These are phyloP conservation scores for Globisporangium paroecandrum DNA, from an alignment of 352 stramenopile species.

Conservation along the genomic window DNA sequence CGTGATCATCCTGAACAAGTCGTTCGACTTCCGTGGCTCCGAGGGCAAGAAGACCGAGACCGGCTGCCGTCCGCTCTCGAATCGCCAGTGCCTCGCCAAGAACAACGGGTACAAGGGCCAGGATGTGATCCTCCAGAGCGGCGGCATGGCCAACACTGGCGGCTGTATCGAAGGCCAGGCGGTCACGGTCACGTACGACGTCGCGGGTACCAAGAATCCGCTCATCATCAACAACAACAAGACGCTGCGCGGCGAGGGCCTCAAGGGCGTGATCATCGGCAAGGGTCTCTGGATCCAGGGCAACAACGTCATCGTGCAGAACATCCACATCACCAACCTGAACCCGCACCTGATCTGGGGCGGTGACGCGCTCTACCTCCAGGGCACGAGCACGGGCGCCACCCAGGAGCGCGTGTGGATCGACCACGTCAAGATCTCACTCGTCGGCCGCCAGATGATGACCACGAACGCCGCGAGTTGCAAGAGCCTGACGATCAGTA, in stretches of 20 bases:
- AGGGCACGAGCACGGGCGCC: slow-evolving; percentile 17
- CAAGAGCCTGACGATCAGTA: slow-evolving; percentile 33
- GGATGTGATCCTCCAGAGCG: slow-evolving; percentile 52
- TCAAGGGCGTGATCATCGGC: slow-evolving; percentile 30
- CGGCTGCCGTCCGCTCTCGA: slow-evolving; percentile 39
- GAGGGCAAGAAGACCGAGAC: slow-evolving; percentile 48
- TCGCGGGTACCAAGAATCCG: slow-evolving; percentile 30
- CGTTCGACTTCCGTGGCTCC: slow-evolving; percentile 47
- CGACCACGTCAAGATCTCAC: slow-evolving; percentile 33
- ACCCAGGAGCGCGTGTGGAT: slow-evolving; percentile 32
- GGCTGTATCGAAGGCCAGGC: slow-evolving; percentile 35
- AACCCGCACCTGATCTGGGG: slow-evolving; percentile 34
- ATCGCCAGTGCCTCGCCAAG: slow-evolving; percentile 40
- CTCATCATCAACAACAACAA: slow-evolving; percentile 29
- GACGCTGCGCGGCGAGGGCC: slow-evolving; percentile 31
- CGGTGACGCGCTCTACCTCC: slow-evolving; percentile 14
- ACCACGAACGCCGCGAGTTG: slow-evolving; percentile 25
- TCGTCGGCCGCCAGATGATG: slow-evolving; percentile 31
- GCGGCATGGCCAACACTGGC: slow-evolving; percentile 47
- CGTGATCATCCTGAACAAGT: slow-evolving; percentile 51
- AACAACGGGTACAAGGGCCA: slow-evolving; percentile 54
- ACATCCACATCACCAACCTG: slow-evolving; percentile 38
- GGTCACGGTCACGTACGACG: slow-evolving; percentile 42
- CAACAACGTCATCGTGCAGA: slow-evolving; percentile 40
- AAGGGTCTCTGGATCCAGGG: slow-evolving; percentile 30